A percentile compares a stretch with the other conserved stretches of the same genome.
phyloP scores from a whole-genome alignment of 768 basidiomycete species.

The Kondoa subrosea region DNA sequence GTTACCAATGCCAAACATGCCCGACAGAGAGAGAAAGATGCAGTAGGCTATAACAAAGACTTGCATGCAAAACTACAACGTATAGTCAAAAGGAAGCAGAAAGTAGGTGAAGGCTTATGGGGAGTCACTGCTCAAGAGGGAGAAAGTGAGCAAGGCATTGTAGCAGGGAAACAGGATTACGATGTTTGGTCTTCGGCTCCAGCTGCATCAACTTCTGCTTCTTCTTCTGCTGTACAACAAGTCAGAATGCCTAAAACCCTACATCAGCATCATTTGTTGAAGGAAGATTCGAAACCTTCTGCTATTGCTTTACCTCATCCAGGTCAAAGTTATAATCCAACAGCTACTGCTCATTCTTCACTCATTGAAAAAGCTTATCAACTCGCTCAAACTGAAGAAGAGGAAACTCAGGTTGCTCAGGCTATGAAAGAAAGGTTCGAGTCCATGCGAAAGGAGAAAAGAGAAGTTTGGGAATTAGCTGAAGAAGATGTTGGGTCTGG shows the following conservation, averaged over 20 bases:
- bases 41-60: slow-evolving; percentile 18
- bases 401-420: slow-evolving; percentile 16
- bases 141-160: slow-evolving; percentile 12
- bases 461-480: slow-evolving; percentile 20
- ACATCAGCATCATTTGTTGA: slow-evolving; percentile 17
- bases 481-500: slow-evolving; percentile 25
- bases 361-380: slow-evolving; percentile 17
- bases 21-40: slow-evolving; percentile 9
- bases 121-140: slow-evolving; percentile 8
- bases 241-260: slow-evolving; percentile 7
- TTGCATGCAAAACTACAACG: slow-evolving; percentile 13
- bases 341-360: slow-evolving; percentile 20
- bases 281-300: neutral
- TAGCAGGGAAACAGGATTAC: slow-evolving; percentile 15
- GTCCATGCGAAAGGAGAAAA: neutral
- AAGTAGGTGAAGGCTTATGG: slow-evolving; percentile 19
- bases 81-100: slow-evolving; percentile 9
- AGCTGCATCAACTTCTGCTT: no score
- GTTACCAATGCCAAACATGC: neutral
- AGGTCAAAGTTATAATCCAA: slow-evolving; percentile 24
- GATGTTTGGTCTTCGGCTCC: slow-evolving; percentile 20
- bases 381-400: slow-evolving; percentile 10
- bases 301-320: slow-evolving; percentile 23
- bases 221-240: no score
- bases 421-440: slow-evolving; percentile 20